Evolutionary conservation across 345 rosid species (phyloP).

Genomic region (Citrus mangshanensis): DNA sequence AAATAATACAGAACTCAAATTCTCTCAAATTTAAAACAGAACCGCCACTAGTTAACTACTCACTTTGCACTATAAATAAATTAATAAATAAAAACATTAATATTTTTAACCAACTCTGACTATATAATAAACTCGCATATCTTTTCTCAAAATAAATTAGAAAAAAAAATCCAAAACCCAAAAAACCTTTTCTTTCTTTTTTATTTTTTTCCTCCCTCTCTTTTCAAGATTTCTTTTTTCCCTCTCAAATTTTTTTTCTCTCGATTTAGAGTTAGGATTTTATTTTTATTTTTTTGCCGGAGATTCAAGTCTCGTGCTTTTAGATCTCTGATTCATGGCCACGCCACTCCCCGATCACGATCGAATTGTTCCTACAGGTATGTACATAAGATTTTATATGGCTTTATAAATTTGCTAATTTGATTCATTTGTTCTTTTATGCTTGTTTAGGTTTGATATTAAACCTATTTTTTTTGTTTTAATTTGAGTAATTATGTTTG

Average conservation of each 20-base stretch:
- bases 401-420: neutral
- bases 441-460: neutral
- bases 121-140: neutral
- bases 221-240: slow-evolving; percentile 10
- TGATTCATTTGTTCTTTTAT: neutral
- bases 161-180: slow-evolving; percentile 8
- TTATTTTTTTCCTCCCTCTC: neutral
- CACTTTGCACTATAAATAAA: neutral
- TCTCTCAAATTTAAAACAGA: neutral
- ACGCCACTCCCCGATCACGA: slow-evolving; percentile 14
- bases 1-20: neutral
- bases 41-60: neutral
- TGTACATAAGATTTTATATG: neutral
- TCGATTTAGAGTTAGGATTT: slow-evolving; percentile 5
- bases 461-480: neutral
- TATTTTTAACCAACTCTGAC: neutral
- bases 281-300: neutral
- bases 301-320: neutral
- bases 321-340: slow-evolving; percentile 16
- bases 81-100: neutral
- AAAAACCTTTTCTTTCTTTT: neutral
- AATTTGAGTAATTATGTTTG: neutral
- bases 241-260: slow-evolving; percentile 11
- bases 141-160: neutral
- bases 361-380: slow-evolving; percentile 39